phyloP scores from a whole-genome alignment of 768 basidiomycete species.

The Russula vinacea region DNA sequence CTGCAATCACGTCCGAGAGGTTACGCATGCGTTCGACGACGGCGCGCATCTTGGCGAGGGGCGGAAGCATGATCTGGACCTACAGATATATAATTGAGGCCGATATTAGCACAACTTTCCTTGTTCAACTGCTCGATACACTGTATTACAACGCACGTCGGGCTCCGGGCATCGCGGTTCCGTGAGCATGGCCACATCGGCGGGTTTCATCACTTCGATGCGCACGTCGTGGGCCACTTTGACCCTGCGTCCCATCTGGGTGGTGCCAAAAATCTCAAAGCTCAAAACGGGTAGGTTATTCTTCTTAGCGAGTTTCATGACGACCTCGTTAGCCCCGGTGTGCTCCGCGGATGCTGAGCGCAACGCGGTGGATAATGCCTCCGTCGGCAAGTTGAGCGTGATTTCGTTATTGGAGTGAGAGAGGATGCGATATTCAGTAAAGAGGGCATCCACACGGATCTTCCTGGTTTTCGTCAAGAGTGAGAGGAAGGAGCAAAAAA shows the following conservation, averaged over 20 bases:
- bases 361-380: slow-evolving; percentile 73
- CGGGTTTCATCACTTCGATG: slow-evolving; percentile 75
- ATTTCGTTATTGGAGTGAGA: slow-evolving; percentile 84
- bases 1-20: slow-evolving; percentile 64
- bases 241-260: slow-evolving; percentile 59
- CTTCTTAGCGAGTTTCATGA: slow-evolving; percentile 86
- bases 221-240: slow-evolving; percentile 76
- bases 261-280: slow-evolving; percentile 68
- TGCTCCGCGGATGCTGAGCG: slow-evolving; percentile 43
- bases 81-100: slow-evolving; percentile 34
- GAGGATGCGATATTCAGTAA: slow-evolving; percentile 78
- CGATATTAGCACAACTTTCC: not conserved
- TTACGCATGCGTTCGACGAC: slow-evolving; percentile 71
- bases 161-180: slow-evolving; percentile 87
- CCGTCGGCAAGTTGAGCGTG: slow-evolving; percentile 65
- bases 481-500: slow-evolving; percentile 33
- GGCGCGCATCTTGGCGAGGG: slow-evolving; percentile 70
- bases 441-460: slow-evolving; percentile 64
- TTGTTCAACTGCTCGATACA: not conserved
- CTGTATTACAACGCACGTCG: slow-evolving; percentile 50
- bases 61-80: slow-evolving; percentile 76
- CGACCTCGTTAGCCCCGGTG: slow-evolving; percentile 52
- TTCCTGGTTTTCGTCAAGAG: slow-evolving; percentile 40
- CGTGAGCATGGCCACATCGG: slow-evolving; percentile 64
- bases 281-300: slow-evolving; percentile 72